phyloP scores from a whole-genome alignment of 768 basidiomycete genomes.

The Omphalotus guepiniiformis region DNA sequence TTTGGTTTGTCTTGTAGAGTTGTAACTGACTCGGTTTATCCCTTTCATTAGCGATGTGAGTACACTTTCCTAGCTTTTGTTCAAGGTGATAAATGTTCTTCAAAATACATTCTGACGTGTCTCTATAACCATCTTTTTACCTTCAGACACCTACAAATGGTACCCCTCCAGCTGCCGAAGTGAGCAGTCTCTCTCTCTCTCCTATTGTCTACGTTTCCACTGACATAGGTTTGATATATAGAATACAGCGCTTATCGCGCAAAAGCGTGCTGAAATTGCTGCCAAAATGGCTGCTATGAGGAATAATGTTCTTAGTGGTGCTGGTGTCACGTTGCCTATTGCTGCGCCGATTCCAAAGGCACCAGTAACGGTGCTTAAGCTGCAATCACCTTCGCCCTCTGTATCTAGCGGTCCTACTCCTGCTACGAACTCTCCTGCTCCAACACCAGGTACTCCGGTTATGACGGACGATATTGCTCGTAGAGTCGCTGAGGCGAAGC shows the following conservation, averaged over 20 bases:
- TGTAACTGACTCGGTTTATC: slow-evolving; percentile 11
- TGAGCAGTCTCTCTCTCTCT: slow-evolving; percentile 27
- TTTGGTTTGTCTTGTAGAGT: slow-evolving; percentile 10
- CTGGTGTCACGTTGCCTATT: slow-evolving; percentile 24
- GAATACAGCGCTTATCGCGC: slow-evolving; percentile 68
- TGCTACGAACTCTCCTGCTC: neutral
- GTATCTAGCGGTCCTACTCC: slow-evolving; percentile 28
- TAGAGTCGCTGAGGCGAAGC: slow-evolving; percentile 80
- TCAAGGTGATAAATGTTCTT: slow-evolving; percentile 71
- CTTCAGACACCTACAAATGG: slow-evolving; percentile 52
- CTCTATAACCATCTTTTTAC: slow-evolving; percentile 66
- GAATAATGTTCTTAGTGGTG: slow-evolving; percentile 30
- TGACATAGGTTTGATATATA: slow-evolving; percentile 30
- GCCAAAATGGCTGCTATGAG: slow-evolving; percentile 82
- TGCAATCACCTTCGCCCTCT: slow-evolving; percentile 8
- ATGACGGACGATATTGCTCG: slow-evolving; percentile 61
- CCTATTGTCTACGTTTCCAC: slow-evolving; percentile 3
- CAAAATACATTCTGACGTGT: slow-evolving; percentile 50
- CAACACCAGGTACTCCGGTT: slow-evolving; percentile 28
- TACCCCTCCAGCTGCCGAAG: slow-evolving; percentile 33
- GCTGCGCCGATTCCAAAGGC: slow-evolving; percentile 18
- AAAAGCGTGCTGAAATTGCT: slow-evolving; percentile 79
- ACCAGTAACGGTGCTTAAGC: slow-evolving; percentile 21
- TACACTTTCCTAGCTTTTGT: slow-evolving; percentile 30
- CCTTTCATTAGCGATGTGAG: slow-evolving; percentile 64